phyloP scores from a whole-genome alignment of 169 alveolate genomes.

The Amoebophrya sp. region DNA sequence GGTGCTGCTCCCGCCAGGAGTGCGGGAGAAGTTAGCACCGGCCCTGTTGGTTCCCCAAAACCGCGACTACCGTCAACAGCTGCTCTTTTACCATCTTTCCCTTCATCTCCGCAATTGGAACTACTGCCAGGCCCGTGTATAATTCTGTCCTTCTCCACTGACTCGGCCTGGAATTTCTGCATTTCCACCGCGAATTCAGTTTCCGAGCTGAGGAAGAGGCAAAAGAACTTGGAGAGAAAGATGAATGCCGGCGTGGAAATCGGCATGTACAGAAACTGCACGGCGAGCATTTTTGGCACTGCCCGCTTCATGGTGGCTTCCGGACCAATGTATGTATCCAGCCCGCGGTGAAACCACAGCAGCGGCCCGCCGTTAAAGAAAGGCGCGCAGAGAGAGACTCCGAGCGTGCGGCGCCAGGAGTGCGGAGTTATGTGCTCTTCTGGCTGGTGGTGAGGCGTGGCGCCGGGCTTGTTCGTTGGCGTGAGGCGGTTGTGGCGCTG shows the following conservation, averaged over 20 bases:
- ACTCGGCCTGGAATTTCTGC: too few species aligned
- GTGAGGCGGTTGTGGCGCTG: background rate
- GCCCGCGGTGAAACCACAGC: background rate
- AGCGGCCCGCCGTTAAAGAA: background rate
- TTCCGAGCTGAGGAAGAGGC: background rate
- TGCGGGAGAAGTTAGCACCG: too few species aligned
- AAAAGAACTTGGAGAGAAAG: conserved; percentile 1
- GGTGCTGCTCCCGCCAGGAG: too few species aligned
- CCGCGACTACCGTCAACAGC: too few species aligned
- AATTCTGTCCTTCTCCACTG: too few species aligned
- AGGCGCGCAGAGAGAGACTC: conserved; percentile 4
- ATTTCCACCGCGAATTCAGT: too few species aligned
- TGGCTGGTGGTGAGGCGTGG: background rate
- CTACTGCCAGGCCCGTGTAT: too few species aligned
- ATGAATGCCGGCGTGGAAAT: background rate
- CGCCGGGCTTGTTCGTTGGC: background rate
- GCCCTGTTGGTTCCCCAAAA: too few species aligned
- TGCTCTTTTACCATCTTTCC: too few species aligned
- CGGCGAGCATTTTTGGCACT: background rate
- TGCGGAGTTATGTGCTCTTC: background rate
- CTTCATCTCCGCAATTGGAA: too few species aligned
- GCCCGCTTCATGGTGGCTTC: background rate
- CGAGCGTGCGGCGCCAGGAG: background rate
- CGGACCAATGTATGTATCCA: conserved; percentile 4
- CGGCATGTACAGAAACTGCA: conserved; percentile 13